phyloP scores from a whole-genome alignment of 2,329 filamentous ascomycete species.

The Fusarium acutatum region DNA sequence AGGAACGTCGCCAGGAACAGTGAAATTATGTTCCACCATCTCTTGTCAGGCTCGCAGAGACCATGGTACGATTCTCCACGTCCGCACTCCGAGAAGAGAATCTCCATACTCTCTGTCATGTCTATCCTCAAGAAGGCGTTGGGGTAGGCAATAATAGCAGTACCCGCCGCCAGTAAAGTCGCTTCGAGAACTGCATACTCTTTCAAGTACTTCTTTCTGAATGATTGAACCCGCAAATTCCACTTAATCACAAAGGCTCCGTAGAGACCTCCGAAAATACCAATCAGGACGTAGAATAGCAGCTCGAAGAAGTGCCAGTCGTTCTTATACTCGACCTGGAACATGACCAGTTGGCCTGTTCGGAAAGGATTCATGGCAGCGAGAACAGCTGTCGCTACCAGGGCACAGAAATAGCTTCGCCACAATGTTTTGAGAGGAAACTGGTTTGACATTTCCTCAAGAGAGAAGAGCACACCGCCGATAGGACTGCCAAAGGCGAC shows the following conservation, averaged over 20 bases:
- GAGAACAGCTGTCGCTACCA: conserved; percentile 92
- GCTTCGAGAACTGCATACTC: conserved; percentile 88
- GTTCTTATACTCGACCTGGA: conserved; percentile 94
- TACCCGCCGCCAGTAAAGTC: conserved; percentile 81
- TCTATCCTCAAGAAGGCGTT: conserved; percentile 96
- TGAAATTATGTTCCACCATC: conserved; percentile 81
- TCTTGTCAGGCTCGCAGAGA: conserved; percentile 81
- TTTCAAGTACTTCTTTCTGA: conserved; percentile 90
- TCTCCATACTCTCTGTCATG: conserved; percentile 99
- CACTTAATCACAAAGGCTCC: conserved; percentile 98
- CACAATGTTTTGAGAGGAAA: conserved; percentile 98
- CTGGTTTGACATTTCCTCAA: conserved; percentile 97
- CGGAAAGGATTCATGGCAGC: conserved; percentile 97
- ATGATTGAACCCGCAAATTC: conserved; percentile 90
- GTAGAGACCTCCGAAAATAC: conserved; percentile 92
- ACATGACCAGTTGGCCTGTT: conserved; percentile 98
- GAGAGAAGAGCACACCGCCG: conserved; percentile 92
- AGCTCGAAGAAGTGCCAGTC: conserved; percentile 98
- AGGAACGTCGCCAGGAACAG: conserved; percentile 82
- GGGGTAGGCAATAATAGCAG: conserved; percentile 93
- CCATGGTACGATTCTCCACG: conserved; percentile 88
- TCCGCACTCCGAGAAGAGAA: conserved; percentile 93
- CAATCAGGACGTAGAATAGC: conserved; percentile 89
- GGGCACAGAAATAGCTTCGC: conserved; percentile 96
- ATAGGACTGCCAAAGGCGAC: conserved; percentile 98